These are phyloP conservation scores for Chaetomiaceae sp. DNA, from an alignment of 2,329 filamentous ascomycete genomes.

Conservation along the genomic window DNA sequence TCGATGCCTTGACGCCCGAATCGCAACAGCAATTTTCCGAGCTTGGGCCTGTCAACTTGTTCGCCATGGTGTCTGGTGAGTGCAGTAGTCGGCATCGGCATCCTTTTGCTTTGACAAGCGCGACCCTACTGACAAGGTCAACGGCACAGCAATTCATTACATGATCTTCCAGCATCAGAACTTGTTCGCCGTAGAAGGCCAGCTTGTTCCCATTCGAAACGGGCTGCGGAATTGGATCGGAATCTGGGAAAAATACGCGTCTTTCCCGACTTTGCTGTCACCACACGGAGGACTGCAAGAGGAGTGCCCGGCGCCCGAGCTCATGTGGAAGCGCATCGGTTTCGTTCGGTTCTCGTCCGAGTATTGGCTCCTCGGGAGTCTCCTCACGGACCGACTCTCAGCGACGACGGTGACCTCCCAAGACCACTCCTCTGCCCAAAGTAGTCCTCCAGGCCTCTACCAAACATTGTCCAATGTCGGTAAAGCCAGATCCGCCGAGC, in stretches of 20 bases:
- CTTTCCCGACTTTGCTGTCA: constrained; percentile 9
- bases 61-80: constrained; percentile 28
- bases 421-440: neutral
- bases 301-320: constrained; percentile 20
- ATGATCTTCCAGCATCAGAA: constrained; percentile 36
- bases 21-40: constrained; percentile 18
- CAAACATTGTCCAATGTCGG: neutral
- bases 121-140: neutral
- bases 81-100: too few relatives aligned
- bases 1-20: constrained; percentile 19
- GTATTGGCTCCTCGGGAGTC: constrained; percentile 34
- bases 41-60: constrained; percentile 28
- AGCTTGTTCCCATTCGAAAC: constrained; percentile 29
- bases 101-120: too few relatives aligned
- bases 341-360: constrained; percentile 32
- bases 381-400: constrained; percentile 29
- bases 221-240: constrained; percentile 29
- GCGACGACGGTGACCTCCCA: constrained; percentile 1
- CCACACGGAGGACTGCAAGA: constrained; percentile 20
- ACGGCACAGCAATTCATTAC: constrained; percentile 26
- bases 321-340: constrained; percentile 34
- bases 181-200: constrained; percentile 29
- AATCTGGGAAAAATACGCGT: constrained; percentile 26
- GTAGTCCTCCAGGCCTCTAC: neutral
- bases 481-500: constrained; percentile 22